phyloP scores from a whole-genome alignment of 23 red algal species.

The Cyanidioschyzon merolae region DNA sequence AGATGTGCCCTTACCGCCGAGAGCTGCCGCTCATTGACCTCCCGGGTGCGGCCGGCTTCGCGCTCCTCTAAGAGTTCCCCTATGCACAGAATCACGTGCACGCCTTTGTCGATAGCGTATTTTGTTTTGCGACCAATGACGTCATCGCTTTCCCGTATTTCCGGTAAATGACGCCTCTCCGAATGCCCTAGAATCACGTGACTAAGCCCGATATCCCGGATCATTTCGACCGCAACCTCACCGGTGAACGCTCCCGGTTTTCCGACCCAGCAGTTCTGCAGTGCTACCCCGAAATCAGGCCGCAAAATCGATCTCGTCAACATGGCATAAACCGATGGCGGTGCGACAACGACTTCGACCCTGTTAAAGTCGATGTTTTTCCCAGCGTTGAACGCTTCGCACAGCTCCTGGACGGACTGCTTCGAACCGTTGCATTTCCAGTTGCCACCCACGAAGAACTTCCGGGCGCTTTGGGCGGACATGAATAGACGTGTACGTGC shows the following conservation, averaged over 20 bases:
- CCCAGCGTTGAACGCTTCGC: conserved; percentile 37
- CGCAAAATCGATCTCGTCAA: conserved; percentile 41
- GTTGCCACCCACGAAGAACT: conserved; percentile 93
- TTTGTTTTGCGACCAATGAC: conserved; percentile 53
- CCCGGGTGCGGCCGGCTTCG: conserved; percentile 59
- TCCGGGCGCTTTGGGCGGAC: neutral
- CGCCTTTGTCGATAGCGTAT: conserved; percentile 38
- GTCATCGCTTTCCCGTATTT: conserved; percentile 48
- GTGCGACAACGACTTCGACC: conserved; percentile 65
- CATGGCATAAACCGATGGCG: conserved; percentile 49
- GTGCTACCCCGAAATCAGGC: conserved; percentile 38
- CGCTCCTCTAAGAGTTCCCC: conserved; percentile 80
- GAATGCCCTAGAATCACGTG: conserved; percentile 91
- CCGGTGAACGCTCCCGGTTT: conserved; percentile 70
- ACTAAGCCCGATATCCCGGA: conserved; percentile 57
- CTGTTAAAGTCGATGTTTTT: conserved; percentile 13
- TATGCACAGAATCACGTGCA: conserved; percentile 81
- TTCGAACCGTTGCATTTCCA: conserved; percentile 96
- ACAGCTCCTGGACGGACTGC: conserved; percentile 42
- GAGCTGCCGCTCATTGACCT: conserved; percentile 67
- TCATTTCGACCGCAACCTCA: conserved; percentile 63
- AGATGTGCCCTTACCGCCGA: conserved; percentile 37
- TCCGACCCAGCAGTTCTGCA: conserved; percentile 78
- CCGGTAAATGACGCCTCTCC: conserved; percentile 63
- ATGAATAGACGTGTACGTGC: neutral